A percentile compares a stretch with the other conserved stretches of the same genome.
phyloP scores from a whole-genome alignment of 208 protist genomes.

The Acanthamoeba castellanii region DNA sequence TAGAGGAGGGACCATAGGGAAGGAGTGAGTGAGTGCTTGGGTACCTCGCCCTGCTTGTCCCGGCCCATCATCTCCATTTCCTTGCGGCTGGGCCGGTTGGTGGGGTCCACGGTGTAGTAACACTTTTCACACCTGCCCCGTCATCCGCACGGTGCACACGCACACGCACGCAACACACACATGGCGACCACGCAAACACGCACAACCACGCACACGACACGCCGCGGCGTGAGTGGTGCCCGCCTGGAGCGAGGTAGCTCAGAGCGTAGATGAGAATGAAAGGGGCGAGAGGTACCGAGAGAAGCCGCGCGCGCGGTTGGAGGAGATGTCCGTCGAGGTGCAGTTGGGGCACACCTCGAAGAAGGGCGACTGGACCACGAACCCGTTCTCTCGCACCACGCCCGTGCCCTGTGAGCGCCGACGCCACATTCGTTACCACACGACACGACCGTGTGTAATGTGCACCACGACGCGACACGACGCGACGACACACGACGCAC shows the following conservation, averaged over 20 bases:
- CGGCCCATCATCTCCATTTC: not conserved
- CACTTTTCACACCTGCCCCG: conserved; percentile 41
- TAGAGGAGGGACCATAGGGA: no score
- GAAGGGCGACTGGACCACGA: conserved; percentile 13
- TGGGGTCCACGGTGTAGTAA: conserved; percentile 43
- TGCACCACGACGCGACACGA: no score
- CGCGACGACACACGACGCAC: no score
- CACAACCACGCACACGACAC: no score
- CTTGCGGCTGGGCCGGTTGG: conserved; percentile 28
- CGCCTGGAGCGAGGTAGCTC: no score
- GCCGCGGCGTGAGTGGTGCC: not conserved
- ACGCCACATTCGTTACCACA: no score
- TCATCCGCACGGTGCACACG: not conserved
- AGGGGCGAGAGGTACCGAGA: not conserved
- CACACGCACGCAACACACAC: not conserved
- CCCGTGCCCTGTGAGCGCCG: not conserved
- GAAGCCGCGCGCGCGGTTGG: not conserved
- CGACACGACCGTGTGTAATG: no score
- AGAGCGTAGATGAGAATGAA: not conserved
- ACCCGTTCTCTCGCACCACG: conserved; percentile 1
- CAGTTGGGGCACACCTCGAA: conserved; percentile 50
- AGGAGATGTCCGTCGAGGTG: not conserved
- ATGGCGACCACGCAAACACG: not conserved
- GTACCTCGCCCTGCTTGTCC: not conserved
- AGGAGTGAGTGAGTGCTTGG: no score